Evolutionary conservation across 148 eudicot species (phyloP).

Genomic region (Heliosperma pusillum): DNA sequence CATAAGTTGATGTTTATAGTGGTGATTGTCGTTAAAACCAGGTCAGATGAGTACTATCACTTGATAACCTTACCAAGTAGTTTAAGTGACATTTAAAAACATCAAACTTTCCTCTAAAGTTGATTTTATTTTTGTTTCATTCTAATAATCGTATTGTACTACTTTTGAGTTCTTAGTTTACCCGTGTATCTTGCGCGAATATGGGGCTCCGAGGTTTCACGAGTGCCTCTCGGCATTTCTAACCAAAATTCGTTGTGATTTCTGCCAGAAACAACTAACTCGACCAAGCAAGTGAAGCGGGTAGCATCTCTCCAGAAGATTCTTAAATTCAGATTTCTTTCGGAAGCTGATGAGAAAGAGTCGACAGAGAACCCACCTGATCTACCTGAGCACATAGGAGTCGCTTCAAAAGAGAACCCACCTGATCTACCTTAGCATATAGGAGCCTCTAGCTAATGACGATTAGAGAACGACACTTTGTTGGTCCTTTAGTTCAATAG

Average conservation of each 20-base stretch:
- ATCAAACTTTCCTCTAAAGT: no score
- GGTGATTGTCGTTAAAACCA: no score
- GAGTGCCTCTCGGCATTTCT: background rate
- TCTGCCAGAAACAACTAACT: conserved; percentile 38
- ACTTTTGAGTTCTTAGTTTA: background rate
- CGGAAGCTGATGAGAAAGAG: conserved; percentile 33
- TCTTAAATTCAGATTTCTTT: conserved; percentile 49
- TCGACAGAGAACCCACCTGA: conserved; percentile 9
- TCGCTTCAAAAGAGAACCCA: conserved; percentile 2
- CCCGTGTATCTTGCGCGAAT: background rate
- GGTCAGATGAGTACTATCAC: no score
- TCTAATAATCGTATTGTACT: no score
- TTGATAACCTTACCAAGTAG: no score
- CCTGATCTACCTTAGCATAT: conserved; percentile 2
- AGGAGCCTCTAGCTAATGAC: background rate
- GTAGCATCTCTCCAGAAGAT: conserved; percentile 54
- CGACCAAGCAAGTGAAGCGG: conserved; percentile 51
- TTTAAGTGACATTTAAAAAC: no score
- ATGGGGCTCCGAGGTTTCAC: background rate
- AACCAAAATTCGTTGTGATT: background rate
- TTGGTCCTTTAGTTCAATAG: background rate
- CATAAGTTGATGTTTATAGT: no score
- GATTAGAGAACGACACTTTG: background rate
- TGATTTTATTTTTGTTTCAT: no score
- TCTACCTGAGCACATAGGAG: background rate